Conservation (phyloP, 176 grass and related monocot genomes). For the Bonia amplexicaulis region DNA sequence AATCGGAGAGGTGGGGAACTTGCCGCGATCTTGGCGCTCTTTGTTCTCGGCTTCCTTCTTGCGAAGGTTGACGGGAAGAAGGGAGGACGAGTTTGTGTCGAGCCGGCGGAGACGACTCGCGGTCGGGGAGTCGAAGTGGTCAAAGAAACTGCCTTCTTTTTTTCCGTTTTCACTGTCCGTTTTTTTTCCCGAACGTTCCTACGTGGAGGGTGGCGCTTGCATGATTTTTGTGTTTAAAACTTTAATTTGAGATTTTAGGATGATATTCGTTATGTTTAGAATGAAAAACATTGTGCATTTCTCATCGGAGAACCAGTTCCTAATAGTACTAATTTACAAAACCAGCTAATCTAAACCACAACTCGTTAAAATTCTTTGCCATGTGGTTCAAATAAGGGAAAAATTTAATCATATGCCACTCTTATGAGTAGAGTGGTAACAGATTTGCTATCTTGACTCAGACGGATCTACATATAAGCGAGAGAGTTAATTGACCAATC, state of each 20-base stretch:
- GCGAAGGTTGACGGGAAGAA: constrained; percentile 2
- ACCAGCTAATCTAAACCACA: neutral
- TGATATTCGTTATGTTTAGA: too few species aligned
- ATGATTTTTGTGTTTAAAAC: neutral
- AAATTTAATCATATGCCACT: too few species aligned
- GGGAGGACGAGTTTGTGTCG: neutral
- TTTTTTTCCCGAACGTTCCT: neutral
- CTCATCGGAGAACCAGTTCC: too few species aligned
- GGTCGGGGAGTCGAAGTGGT: neutral
- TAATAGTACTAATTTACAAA: neutral
- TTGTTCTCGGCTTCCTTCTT: neutral
- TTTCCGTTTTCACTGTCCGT: neutral
- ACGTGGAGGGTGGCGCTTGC: neutral
- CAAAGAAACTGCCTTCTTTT: neutral
- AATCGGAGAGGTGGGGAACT: neutral
- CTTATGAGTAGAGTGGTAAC: too few species aligned
- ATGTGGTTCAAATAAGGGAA: neutral
- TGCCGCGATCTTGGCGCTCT: constrained; percentile 21
- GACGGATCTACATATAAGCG: too few species aligned
- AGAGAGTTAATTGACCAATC: too few species aligned
- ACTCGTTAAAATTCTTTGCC: neutral
- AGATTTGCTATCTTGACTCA: too few species aligned
- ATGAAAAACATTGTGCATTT: too few species aligned
- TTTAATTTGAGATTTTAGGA: too few species aligned
- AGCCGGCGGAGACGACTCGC: neutral